Evolutionary conservation across 2,329 filamentous ascomycete genomes (phyloP).

Genomic region (Venturia aucupariae): DNA sequence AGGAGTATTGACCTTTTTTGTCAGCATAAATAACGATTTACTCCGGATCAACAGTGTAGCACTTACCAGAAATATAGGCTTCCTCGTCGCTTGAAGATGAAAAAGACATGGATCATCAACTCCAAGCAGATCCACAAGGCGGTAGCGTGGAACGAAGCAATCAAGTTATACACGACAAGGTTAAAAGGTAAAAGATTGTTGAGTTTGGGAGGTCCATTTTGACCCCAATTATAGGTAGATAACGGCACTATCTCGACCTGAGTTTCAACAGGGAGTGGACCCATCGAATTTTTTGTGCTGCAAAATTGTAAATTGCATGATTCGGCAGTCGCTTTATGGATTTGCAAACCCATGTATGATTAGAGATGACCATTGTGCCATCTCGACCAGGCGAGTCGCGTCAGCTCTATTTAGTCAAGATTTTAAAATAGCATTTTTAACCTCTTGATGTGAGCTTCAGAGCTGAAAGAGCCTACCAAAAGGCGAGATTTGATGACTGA

Average conservation of each 20-base stretch:
- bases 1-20: background rate
- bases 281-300: too few species aligned
- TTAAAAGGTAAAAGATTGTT: background rate
- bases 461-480: too few species aligned
- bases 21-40: background rate
- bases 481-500: too few species aligned
- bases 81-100: background rate
- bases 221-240: background rate
- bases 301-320: too few species aligned
- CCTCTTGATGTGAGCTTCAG: too few species aligned
- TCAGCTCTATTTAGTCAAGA: too few species aligned
- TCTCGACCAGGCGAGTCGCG: too few species aligned
- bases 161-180: background rate
- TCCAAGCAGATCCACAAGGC: background rate
- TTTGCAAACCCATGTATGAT: too few species aligned
- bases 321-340: too few species aligned
- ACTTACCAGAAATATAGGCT: slow-evolving; percentile 7
- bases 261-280: too few species aligned
- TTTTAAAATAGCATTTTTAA: too few species aligned
- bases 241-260: background rate
- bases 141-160: background rate
- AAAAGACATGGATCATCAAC: background rate
- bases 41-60: background rate
- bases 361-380: too few species aligned
- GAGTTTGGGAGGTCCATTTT: background rate